phyloP scores from a whole-genome alignment of 306 rosid species.

The Trifolium repens region DNA sequence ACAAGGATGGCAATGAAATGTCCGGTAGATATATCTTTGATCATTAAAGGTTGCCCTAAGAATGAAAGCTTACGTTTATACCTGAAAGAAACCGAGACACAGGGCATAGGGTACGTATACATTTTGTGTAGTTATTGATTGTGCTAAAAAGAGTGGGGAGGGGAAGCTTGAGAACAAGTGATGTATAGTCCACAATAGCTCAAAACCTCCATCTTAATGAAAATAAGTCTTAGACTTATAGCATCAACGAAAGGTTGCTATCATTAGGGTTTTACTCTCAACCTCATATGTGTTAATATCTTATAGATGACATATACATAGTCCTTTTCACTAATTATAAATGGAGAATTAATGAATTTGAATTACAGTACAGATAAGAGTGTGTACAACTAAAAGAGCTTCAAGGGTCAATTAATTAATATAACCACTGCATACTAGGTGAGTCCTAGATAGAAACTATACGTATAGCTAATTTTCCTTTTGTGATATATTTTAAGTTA shows the following conservation, averaged over 20 bases:
- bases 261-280: constrained; percentile 67
- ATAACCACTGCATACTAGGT: neutral
- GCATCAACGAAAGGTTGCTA: constrained; percentile 66
- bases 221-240: constrained; percentile 51
- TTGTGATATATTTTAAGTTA: neutral
- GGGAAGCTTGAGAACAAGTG: constrained; percentile 40
- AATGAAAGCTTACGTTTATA: constrained; percentile 48
- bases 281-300: constrained; percentile 42
- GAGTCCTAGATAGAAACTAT: neutral
- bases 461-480: neutral
- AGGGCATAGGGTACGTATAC: constrained; percentile 50
- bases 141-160: constrained; percentile 31
- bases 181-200: constrained; percentile 55
- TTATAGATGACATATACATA: constrained; percentile 51
- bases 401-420: neutral
- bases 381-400: neutral
- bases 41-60: constrained; percentile 54
- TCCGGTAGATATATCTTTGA: constrained; percentile 44
- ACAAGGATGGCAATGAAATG: constrained; percentile 52
- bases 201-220: constrained; percentile 49
- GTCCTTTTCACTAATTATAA: constrained; percentile 52
- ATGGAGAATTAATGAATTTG: constrained; percentile 5
- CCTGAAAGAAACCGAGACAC: constrained; percentile 52
- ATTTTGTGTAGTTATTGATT: constrained; percentile 45
- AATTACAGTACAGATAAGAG: neutral